Evolutionary conservation across 306 rosid species (phyloP).

Genomic region (Cicer cuneatum): DNA sequence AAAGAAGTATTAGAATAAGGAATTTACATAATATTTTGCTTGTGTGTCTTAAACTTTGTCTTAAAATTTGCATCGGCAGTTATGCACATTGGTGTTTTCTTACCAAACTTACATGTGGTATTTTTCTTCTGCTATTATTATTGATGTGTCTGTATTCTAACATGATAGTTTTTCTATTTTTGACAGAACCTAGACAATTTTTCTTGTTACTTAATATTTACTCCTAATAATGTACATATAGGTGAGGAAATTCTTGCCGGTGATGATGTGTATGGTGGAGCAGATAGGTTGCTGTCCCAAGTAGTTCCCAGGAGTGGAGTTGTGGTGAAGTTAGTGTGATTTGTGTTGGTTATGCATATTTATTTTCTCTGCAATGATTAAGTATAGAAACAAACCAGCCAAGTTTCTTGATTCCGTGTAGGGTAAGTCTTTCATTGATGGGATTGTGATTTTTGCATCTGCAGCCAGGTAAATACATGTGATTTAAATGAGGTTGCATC

Average conservation of each 20-base stretch:
- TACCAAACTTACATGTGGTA: not conserved
- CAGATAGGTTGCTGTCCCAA: conserved; percentile 81
- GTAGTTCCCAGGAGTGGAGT: conserved; percentile 78
- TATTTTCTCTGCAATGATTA: not conserved
- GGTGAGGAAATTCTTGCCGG: conserved; percentile 95
- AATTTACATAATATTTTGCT: not conserved
- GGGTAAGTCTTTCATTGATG: conserved; percentile 12
- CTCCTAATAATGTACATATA: conserved; percentile 43
- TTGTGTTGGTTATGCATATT: conserved; percentile 36
- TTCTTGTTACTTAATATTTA: conserved; percentile 35
- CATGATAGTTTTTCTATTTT: conserved; percentile 6
- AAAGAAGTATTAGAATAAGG: not conserved
- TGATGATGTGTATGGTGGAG: conserved; percentile 89
- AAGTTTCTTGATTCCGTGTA: conserved; percentile 35
- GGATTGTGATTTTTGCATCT: conserved; percentile 43
- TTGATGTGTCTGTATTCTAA: not conserved
- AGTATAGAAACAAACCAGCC: conserved; percentile 22
- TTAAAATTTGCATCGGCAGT: conserved; percentile 1
- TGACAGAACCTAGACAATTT: not conserved
- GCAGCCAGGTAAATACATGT: conserved; percentile 82
- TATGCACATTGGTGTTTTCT: not conserved
- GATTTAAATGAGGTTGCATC: conserved; percentile 83
- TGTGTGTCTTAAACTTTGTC: not conserved
- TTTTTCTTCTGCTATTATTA: not conserved
- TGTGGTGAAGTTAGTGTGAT: conserved; percentile 78